Conservation (phyloP, 2,329 filamentous ascomycete genomes). For the Lachnellula cervina region DNA sequence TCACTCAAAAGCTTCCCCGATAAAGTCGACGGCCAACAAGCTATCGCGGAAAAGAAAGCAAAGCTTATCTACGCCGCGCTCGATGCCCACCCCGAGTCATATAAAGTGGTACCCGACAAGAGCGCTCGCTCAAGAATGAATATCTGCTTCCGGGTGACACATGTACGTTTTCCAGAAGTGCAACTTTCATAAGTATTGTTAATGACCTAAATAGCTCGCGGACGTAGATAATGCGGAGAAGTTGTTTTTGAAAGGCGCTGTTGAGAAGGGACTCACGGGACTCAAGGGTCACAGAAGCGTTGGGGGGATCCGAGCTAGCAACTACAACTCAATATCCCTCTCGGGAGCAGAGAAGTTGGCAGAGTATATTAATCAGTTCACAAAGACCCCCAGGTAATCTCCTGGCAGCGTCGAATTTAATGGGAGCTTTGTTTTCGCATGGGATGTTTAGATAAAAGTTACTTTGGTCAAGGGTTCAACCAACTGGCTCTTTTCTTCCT, state of each 20-base stretch:
- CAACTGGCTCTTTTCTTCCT: background rate
- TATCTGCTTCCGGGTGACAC: slow-evolving; percentile 76
- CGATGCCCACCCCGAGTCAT: slow-evolving; percentile 68
- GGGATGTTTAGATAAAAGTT: background rate
- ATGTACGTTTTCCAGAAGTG: slow-evolving; percentile 32
- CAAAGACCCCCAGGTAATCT: slow-evolving; percentile 22
- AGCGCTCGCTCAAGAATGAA: slow-evolving; percentile 83
- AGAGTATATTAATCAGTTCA: slow-evolving; percentile 54
- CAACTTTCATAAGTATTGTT: background rate
- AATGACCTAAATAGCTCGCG: slow-evolving; percentile 30
- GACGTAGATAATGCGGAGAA: slow-evolving; percentile 69
- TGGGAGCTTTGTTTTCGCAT: background rate
- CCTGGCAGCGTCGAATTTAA: background rate
- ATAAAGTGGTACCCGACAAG: slow-evolving; percentile 73
- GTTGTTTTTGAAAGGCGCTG: slow-evolving; percentile 69
- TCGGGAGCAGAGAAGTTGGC: slow-evolving; percentile 64
- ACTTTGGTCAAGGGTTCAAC: background rate
- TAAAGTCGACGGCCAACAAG: slow-evolving; percentile 73
- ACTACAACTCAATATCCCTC: slow-evolving; percentile 79
- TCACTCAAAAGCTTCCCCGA: slow-evolving; percentile 61
- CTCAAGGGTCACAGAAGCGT: slow-evolving; percentile 87
- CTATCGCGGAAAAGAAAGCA: slow-evolving; percentile 69
- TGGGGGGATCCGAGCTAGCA: slow-evolving; percentile 78
- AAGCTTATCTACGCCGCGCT: slow-evolving; percentile 69
- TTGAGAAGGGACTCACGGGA: slow-evolving; percentile 65